A percentile compares a stretch with the other conserved stretches of the same genome.
phyloP scores from a whole-genome alignment of 2,329 filamentous ascomycete species.

The Trichoderma cornu-damae region DNA sequence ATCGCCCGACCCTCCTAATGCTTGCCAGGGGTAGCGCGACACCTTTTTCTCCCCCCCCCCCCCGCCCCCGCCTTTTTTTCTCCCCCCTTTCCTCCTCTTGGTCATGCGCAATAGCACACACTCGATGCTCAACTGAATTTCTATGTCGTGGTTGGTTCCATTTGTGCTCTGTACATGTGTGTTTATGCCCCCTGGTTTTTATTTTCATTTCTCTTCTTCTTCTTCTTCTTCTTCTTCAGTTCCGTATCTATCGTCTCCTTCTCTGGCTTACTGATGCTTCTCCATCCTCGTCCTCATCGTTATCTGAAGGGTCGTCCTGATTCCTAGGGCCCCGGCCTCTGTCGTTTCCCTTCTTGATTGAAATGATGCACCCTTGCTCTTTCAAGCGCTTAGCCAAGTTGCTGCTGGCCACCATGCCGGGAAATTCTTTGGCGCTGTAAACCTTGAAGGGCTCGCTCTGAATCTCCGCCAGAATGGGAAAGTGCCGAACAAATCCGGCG shows the following conservation, averaged over 20 bases:
- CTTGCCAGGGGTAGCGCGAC: neutral
- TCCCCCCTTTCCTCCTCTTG: neutral
- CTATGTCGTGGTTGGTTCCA: neutral
- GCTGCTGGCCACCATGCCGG: constrained; percentile 76
- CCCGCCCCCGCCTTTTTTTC: neutral
- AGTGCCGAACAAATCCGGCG: constrained; percentile 42
- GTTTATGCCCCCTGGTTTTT: too few species aligned
- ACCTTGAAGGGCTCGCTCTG: constrained; percentile 71
- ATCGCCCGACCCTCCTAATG: constrained; percentile 4
- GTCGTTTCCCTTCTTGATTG: constrained; percentile 73
- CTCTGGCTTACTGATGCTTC: constrained; percentile 17
- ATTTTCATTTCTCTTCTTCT: too few species aligned
- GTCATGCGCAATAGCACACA: neutral
- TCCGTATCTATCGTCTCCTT: constrained; percentile 19
- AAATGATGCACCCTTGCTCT: constrained; percentile 75
- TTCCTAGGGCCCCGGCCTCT: constrained; percentile 17
- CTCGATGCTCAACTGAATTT: neutral
- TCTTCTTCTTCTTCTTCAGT: too few species aligned
- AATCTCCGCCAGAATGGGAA: constrained; percentile 46
- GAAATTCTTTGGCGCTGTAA: constrained; percentile 80
- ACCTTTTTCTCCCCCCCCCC: neutral
- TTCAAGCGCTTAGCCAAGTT: constrained; percentile 67
- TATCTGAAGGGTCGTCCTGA: constrained; percentile 20
- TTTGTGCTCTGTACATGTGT: neutral
- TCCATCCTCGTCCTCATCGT: constrained; percentile 21